Base-by-base conservation (phyloP, 2,329 filamentous ascomycete genomes). In the Colletotrichum sp. region DNA sequence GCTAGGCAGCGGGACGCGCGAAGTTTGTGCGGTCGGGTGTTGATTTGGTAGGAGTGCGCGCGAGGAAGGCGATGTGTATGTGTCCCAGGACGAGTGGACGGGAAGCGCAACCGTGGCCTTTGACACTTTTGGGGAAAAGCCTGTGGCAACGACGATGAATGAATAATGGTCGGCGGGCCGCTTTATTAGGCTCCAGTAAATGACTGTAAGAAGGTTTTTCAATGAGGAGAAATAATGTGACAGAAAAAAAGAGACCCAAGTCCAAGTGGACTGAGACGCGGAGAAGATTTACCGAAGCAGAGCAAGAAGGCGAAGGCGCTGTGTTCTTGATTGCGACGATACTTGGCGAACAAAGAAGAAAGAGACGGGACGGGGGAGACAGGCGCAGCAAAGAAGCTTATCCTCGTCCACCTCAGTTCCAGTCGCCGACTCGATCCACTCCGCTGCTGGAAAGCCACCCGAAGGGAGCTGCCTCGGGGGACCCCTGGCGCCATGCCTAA, bases 41-140 rank as follows among this genome's bases (percentile, higher is more conserved):
- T 59, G 44, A 22, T 5, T 60, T 39, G 44, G 32, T 6, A 60
- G 52, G 52, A 71, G 39, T 16, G 36, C 44, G 67, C 24, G 57
- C 22, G 57, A 26, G 32, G 60, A 65, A 18, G 26, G 60, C 28
- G 48, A 74, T 65, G 65, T 63, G 34, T 69, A 10, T 55, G 18
- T 55, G 34, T 65, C 44, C 22, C 24, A n/a, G 74, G 65, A 24
- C 36, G 44, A 63, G 52, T 70, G 72, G 69, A 66, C 26, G 15
- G 68, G 60, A 76, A 76, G 66, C 71, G 75, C 75, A 76, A 76
- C 75, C 75, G 75, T 76, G 75, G 75, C 75, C 75, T 76, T 75
- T 76, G 75, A 32, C 26, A 69, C 64, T 62, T 73, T 73, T 67
- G 26, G 66, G 34, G 48, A 75, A 28, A 66, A 26, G 39, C 36